Base-by-base conservation (phyloP, 495 filamentous ascomycete species). In the Margaritispora aquatica region DNA sequence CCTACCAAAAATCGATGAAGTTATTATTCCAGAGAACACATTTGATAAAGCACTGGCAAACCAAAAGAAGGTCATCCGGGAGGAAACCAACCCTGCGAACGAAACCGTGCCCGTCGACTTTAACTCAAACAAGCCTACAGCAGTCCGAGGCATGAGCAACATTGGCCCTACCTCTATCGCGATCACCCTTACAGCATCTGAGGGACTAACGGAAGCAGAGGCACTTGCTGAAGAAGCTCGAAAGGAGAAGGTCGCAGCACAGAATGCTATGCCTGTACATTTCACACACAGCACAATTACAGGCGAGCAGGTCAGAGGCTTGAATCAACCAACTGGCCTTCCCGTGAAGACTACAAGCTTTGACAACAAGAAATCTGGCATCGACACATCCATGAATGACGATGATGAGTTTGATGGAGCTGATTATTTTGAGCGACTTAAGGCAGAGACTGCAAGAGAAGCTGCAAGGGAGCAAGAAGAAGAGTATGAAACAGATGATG, bases 221-320 rank as follows among this genome's bases (percentile, higher is more conserved):
- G 79, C 85, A 57, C 82, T 82, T 2, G 89, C 87, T 47, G 89
- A 89, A 64, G 78, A 81, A 34, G 81, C 80, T 48, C 80, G 86
- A 55, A 91, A 89, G 65, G 89, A 89, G 54, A 81, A 82, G 51
- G 70, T 93, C 59, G 86, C 88, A 49, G 79, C 82, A 63, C 88
- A 96, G 71, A 99, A 99, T 61, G 84, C 83, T 3, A 74, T 99
- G 36, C 94, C 94, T 0, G 78, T 85, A 11, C 97, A 95, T 91
- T 92, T 96, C 67, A 89, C 88, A 1, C 84, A 89, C 49, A 91
- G 86, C 48, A 96, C 93, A 1, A 89, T 99, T 44, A 69, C 64
- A 20, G 75, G 75, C n/a, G 63, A 74, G 54, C 60, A 66, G 44
- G 59, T 76, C 65, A 27, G 74, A 55, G 58, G 58, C 23, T 46